Conservation (phyloP, 1,284 basidiomycete species). For the Termitomyces sp. region DNA sequence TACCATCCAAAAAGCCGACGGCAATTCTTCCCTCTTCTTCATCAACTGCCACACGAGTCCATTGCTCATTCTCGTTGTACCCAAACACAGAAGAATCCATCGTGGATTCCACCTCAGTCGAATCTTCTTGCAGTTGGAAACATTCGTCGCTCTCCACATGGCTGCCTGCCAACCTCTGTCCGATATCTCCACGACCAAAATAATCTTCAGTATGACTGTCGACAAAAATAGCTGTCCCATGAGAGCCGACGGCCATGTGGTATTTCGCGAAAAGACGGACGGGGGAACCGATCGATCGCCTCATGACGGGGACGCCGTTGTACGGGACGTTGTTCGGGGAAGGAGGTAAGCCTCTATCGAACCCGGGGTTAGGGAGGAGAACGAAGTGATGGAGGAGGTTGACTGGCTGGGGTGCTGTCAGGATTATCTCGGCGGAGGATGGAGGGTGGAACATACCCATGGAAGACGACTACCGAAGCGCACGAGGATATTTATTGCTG, state of each 20-base stretch:
- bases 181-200: slow-evolving; percentile 40
- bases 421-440: neutral
- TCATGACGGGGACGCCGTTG: slow-evolving; percentile 32
- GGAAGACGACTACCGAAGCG: slow-evolving; percentile 58
- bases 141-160: slow-evolving; percentile 24
- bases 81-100: slow-evolving; percentile 41
- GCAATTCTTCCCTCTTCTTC: slow-evolving; percentile 59
- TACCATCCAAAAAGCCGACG: slow-evolving; percentile 45
- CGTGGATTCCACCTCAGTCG: slow-evolving; percentile 19
- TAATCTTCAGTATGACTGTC: slow-evolving; percentile 55
- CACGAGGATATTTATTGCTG: slow-evolving; percentile 46
- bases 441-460: slow-evolving; percentile 33
- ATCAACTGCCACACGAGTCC: slow-evolving; percentile 50
- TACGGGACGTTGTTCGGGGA: slow-evolving; percentile 42
- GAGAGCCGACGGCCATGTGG: slow-evolving; percentile 49
- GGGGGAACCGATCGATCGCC: slow-evolving; percentile 49
- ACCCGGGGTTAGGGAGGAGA: slow-evolving; percentile 41
- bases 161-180: slow-evolving; percentile 53
- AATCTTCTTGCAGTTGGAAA: slow-evolving; percentile 3
- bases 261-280: slow-evolving; percentile 54
- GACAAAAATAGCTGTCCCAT: slow-evolving; percentile 61
- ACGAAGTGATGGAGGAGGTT: slow-evolving; percentile 61
- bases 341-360: slow-evolving; percentile 23
- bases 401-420: slow-evolving; percentile 38
- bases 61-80: slow-evolving; percentile 41